Evolutionary conservation across 345 rosid genomes (phyloP).

Genomic region (Euphorbia pulcherrima): DNA sequence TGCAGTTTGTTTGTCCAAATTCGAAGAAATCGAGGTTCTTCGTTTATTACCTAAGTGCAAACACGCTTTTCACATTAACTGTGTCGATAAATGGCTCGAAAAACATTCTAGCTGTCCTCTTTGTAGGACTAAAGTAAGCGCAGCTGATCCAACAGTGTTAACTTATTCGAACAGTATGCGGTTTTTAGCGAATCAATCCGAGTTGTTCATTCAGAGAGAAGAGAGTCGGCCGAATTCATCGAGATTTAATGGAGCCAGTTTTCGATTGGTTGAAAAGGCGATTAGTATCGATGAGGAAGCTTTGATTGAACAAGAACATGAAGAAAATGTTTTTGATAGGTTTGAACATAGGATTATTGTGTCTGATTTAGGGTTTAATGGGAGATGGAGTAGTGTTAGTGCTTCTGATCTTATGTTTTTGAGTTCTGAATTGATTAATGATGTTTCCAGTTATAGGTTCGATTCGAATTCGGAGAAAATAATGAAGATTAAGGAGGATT

Average conservation of each 20-base stretch:
- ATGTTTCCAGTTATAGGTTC: constrained; percentile 52
- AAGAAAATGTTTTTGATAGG: constrained; percentile 42
- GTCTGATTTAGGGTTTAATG: constrained; percentile 67
- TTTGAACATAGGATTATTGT: constrained; percentile 65
- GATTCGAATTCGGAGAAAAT: constrained; percentile 20
- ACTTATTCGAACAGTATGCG: constrained; percentile 56
- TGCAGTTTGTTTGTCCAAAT: constrained; percentile 74
- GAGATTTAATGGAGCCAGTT: constrained; percentile 76
- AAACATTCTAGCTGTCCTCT: constrained; percentile 86
- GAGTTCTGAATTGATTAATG: constrained; percentile 64
- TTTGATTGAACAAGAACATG: constrained; percentile 8
- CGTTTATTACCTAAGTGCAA: constrained; percentile 73
- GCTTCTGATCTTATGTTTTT: constrained; percentile 73
- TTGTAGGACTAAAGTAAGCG: constrained; percentile 54
- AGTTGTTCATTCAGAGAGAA: constrained; percentile 63
- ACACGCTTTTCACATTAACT: constrained; percentile 80
- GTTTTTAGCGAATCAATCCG: constrained; percentile 47
- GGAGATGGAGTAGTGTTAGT: constrained; percentile 83
- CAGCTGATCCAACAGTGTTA: constrained; percentile 50
- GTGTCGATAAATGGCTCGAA: constrained; percentile 91
- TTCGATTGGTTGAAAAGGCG: constrained; percentile 41
- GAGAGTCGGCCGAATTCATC: constrained; percentile 52
- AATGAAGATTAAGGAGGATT: constrained; percentile 49
- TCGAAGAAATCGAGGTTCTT: constrained; percentile 71
- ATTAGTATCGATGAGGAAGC: constrained; percentile 21